Evolutionary conservation across 2,329 filamentous ascomycete species (phyloP), one percentile per base, ranked within the genome.

Genomic region (Calonectria pauciramosa): DNA sequence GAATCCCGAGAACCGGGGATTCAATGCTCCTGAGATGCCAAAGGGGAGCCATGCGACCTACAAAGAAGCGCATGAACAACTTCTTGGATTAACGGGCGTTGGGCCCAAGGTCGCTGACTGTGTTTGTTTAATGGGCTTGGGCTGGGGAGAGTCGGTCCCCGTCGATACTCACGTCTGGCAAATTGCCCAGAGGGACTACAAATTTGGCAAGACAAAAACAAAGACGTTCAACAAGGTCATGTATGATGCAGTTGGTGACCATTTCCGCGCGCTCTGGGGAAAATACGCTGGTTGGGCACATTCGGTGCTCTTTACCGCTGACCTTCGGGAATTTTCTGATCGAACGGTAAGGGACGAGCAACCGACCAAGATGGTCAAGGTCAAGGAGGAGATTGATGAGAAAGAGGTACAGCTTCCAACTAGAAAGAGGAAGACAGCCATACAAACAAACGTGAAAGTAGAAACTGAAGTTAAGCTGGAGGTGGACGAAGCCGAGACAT

Each of bases 91-190:
- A 28, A 92, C 96, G 72, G 97, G 97, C 1, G 97, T 99, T 8
- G 97, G 97, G 0, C 97, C 97, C 0, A 99, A 99, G 84, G 97
- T 99, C 0, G 94, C 97, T 8, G 97, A 99, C 83, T 99, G 97
- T 82, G 96, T 99, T 10, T 98, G 95, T 82, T 87, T 99, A 26
- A 98, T 99, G 94, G 97, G 97, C 0, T 87, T 99, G 18, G 96
- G 96, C 34, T 99, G 97, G 96, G 94, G 94, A 38, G 96, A 99
- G 85, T 93, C 96, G 3, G 96, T 99, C 1, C 97, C 97, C 0
- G 95, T 99, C 38, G 97, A 99, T 84, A 99, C 97, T 1, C 97
- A 99, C 85, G 95, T 99, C 16, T 99, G 96, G 96, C 96, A 99
- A 87, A 99, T 99, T 82, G 97, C 97, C 0, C 95, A 97, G 84